These are phyloP conservation scores for Cladophialophora yegresii DNA, from an alignment of 2,329 filamentous ascomycete species.

Conservation along the genomic window DNA sequence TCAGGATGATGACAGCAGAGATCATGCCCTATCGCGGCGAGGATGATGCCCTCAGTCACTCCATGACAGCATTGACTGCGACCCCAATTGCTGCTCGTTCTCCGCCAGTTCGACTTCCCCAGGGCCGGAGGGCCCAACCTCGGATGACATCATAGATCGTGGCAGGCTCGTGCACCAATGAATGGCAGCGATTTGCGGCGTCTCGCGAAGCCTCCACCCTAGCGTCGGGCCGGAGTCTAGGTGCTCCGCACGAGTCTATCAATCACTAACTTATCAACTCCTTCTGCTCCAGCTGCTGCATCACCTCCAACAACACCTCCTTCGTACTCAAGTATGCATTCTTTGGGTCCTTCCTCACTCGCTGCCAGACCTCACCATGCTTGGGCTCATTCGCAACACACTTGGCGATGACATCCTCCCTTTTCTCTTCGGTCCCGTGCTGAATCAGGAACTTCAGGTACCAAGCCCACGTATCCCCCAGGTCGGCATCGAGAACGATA, in stretches of 20 bases:
- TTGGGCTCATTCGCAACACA: slow-evolving; percentile 80
- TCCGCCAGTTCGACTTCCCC: neutral
- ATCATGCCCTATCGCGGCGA: neutral
- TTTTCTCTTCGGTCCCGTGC: slow-evolving; percentile 94
- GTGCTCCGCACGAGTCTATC: neutral
- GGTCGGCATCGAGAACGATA: slow-evolving; percentile 79
- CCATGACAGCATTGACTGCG: slow-evolving; percentile 3
- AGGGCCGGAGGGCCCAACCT: neutral
- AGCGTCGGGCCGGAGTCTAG: neutral
- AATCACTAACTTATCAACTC: slow-evolving; percentile 10
- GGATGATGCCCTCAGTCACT: slow-evolving; percentile 2
- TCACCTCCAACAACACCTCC: slow-evolving; percentile 80
- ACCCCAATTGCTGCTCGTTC: neutral
- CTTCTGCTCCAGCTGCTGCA: slow-evolving; percentile 53
- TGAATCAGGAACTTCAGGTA: slow-evolving; percentile 91
- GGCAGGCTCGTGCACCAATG: neutral
- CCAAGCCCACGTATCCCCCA: slow-evolving; percentile 96
- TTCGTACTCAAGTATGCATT: slow-evolving; percentile 75
- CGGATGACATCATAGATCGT: neutral
- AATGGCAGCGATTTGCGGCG: slow-evolving; percentile 2
- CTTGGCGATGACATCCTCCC: slow-evolving; percentile 77
- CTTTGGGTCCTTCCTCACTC: slow-evolving; percentile 77
- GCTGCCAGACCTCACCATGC: slow-evolving; percentile 91
- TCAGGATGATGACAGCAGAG: slow-evolving; percentile 11
- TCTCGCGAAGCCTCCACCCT: neutral